Evolutionary conservation across 768 basidiomycete genomes (phyloP).

Genomic region (Russula emetica): DNA sequence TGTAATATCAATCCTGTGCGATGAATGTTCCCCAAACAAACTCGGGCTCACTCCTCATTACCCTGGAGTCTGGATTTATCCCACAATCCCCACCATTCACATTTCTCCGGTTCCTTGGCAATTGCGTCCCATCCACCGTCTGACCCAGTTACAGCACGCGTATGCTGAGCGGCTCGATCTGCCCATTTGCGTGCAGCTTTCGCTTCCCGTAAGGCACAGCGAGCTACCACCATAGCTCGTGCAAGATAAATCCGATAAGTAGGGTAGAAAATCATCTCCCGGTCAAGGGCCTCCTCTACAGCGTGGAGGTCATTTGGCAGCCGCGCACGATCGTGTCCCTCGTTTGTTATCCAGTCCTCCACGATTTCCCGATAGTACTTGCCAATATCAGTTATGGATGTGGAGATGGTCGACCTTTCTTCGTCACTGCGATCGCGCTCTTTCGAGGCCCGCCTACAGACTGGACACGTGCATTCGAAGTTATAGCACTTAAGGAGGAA

Average conservation of each 20-base stretch:
- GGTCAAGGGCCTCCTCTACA: neutral
- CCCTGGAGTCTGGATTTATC: slow-evolving; percentile 6
- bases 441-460: slow-evolving; percentile 30
- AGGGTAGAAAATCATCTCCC: slow-evolving; percentile 14
- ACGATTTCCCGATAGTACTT: slow-evolving; percentile 12
- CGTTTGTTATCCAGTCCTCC: slow-evolving; percentile 6
- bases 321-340: neutral
- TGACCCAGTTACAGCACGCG: slow-evolving; percentile 8
- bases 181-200: slow-evolving; percentile 13
- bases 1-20: neutral
- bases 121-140: slow-evolving; percentile 22
- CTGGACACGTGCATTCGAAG: slow-evolving; percentile 35
- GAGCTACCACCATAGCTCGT: neutral
- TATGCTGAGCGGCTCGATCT: slow-evolving; percentile 12
- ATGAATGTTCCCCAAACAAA: neutral
- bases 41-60: neutral
- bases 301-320: slow-evolving; percentile 2
- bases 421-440: slow-evolving; percentile 22
- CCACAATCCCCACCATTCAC: slow-evolving; percentile 15
- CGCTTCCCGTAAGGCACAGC: slow-evolving; percentile 1
- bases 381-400: neutral
- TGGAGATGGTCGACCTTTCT: slow-evolving; percentile 5
- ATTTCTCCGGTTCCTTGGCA: slow-evolving; percentile 11
- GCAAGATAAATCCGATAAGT: neutral
- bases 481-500: slow-evolving; percentile 32